Conservation (phyloP, 1,139 yeast genomes). For the Yamadazyma songkhlaensis region DNA sequence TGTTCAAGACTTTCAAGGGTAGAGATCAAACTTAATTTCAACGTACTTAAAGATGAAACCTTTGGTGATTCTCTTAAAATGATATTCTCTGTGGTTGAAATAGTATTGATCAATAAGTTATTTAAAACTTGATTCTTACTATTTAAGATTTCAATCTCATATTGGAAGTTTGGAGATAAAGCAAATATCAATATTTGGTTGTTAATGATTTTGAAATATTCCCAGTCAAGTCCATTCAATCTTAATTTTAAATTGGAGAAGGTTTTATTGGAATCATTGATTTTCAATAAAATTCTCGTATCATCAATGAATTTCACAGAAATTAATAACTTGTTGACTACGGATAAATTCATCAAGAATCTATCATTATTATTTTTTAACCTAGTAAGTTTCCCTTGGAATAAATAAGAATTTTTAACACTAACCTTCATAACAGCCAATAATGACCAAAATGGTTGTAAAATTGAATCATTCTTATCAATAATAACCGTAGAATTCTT, state of each 20-base stretch:
- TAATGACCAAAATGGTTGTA: conserved; percentile 69
- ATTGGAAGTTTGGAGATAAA: conserved; percentile 64
- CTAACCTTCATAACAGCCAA: conserved; percentile 61
- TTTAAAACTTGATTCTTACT: conserved; percentile 27
- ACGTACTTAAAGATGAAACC: conserved; percentile 53
- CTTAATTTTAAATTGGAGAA: conserved; percentile 42
- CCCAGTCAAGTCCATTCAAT: conserved; percentile 64
- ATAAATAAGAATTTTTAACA: conserved; percentile 45
- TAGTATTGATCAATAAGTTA: conserved; percentile 32
- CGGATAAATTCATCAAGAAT: conserved; percentile 11
- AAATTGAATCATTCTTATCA: conserved; percentile 19
- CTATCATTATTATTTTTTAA: conserved; percentile 20
- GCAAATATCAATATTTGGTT: conserved; percentile 58
- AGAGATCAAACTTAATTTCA: conserved; percentile 61
- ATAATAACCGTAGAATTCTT: conserved; percentile 15
- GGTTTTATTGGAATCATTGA: conserved; percentile 31
- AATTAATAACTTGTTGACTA: conserved; percentile 15
- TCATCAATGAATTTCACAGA: conserved; percentile 31
- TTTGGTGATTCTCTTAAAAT: conserved; percentile 12
- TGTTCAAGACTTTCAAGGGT: conserved; percentile 54
- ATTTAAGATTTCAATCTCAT: conserved; percentile 54
- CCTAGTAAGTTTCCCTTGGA: conserved; percentile 51
- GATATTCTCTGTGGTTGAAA: conserved; percentile 20
- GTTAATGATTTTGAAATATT: conserved; percentile 37
- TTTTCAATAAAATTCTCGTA: conserved; percentile 33